phyloP scores from a whole-genome alignment of 805 yeast genomes.

The Helenozyma baotianmanensis region DNA sequence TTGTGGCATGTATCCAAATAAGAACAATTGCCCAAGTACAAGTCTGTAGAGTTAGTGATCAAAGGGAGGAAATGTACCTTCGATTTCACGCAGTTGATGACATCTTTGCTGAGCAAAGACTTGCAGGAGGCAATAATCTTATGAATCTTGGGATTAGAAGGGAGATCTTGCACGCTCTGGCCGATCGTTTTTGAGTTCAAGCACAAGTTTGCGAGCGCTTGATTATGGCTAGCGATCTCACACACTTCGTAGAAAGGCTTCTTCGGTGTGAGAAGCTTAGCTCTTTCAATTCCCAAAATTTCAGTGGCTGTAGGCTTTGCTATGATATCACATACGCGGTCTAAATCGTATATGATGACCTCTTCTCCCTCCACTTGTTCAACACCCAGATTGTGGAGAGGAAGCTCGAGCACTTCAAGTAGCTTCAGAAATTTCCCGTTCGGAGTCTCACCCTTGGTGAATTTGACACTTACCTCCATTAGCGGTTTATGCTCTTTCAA shows the following conservation, averaged over 20 bases:
- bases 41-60: constrained; percentile 53
- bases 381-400: neutral
- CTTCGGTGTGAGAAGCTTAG: constrained; percentile 31
- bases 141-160: constrained; percentile 12
- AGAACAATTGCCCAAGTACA: constrained; percentile 80
- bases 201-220: constrained; percentile 17
- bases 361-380: neutral
- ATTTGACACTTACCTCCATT: no score
- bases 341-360: constrained; percentile 5
- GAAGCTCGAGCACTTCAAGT: neutral
- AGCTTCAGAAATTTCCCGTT: neutral
- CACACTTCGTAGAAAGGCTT: constrained; percentile 51
- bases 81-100: constrained; percentile 10
- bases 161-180: constrained; percentile 13
- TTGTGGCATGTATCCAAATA: constrained; percentile 93
- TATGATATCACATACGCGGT: constrained; percentile 16
- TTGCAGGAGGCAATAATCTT: constrained; percentile 13
- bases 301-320: constrained; percentile 37
- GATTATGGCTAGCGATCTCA: constrained; percentile 32
- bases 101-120: constrained; percentile 10
- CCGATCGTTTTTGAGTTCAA: constrained; percentile 12
- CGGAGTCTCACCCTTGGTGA: no score
- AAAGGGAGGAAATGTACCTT: constrained; percentile 27
- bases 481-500: no score
- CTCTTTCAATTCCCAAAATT: constrained; percentile 35